Evolutionary conservation across 805 yeast species (phyloP).

Genomic region (Brettanomyces naardenensis): DNA sequence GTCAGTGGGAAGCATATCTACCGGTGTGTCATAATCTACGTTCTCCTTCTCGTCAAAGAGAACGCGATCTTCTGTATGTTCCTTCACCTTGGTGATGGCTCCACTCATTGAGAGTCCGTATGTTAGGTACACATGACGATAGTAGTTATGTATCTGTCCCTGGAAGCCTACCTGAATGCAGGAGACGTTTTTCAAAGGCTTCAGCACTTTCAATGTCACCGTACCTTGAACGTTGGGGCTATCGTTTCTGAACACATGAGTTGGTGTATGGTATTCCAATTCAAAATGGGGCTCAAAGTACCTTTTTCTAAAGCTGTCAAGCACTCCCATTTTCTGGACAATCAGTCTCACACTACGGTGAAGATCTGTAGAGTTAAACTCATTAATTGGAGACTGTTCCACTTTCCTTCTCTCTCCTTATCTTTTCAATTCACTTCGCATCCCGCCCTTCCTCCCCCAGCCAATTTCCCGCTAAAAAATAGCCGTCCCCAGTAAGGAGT

Average conservation of each 20-base stretch:
- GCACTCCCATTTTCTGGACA: not conserved
- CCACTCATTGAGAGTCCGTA: slow-evolving; percentile 1
- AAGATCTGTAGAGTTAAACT: too few relatives aligned
- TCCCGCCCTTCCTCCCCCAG: too few relatives aligned
- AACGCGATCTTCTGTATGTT: not conserved
- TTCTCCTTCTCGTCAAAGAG: not conserved
- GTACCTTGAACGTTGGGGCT: slow-evolving; percentile 2
- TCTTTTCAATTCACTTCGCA: too few relatives aligned
- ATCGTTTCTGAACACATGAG: slow-evolving; percentile 1
- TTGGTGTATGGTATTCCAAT: not conserved
- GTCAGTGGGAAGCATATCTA: not conserved
- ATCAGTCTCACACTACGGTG: too few relatives aligned
- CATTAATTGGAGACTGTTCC: not conserved
- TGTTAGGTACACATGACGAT: slow-evolving; percentile 2
- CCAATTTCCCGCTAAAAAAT: too few relatives aligned
- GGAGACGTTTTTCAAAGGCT: not conserved
- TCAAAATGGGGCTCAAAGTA: slow-evolving; percentile 1
- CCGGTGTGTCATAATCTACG: not conserved
- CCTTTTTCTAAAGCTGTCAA: not conserved
- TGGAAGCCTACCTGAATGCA: slow-evolving; percentile 3
- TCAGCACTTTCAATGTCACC: not conserved
- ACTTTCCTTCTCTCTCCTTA: too few relatives aligned
- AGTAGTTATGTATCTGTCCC: slow-evolving; percentile 1
- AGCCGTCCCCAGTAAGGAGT: too few relatives aligned
- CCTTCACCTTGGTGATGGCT: slow-evolving; percentile 2